A percentile compares a stretch with the other conserved stretches of the same genome.
These are phyloP conservation scores for Phyllosticta paracitricarpa DNA, from an alignment of 2,329 filamentous ascomycete species.

Conservation along the genomic window DNA sequence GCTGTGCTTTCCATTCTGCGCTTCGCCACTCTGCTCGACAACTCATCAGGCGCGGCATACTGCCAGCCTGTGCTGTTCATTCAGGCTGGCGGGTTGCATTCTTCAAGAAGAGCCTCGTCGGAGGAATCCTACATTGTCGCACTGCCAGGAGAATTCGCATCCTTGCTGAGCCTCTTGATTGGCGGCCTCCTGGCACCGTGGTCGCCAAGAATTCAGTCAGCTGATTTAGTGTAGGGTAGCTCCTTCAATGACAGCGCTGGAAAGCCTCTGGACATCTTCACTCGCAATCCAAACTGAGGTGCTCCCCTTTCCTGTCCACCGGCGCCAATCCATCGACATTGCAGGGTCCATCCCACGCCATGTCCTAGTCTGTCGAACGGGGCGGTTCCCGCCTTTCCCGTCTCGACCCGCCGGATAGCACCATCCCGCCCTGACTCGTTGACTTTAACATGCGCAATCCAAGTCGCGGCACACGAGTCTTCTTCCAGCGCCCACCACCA, in stretches of 20 bases:
- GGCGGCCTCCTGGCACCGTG: not conserved
- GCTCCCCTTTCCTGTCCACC: not conserved
- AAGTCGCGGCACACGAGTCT: not conserved
- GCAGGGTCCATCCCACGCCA: not conserved
- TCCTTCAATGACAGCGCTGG: not conserved
- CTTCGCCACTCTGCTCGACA: not conserved
- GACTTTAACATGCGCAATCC: not conserved
- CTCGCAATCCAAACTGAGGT: not conserved
- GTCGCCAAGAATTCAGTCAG: not conserved
- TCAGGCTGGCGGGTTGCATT: not conserved
- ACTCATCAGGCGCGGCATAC: not conserved
- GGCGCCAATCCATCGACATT: not conserved
- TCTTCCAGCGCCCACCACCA: not conserved
- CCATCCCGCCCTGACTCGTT: not conserved
- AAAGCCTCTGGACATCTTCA: not conserved
- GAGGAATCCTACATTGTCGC: not conserved
- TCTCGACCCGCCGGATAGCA: not conserved
- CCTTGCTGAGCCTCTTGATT: not conserved
- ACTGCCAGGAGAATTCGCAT: not conserved
- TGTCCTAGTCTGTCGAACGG: not conserved
- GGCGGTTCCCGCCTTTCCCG: not conserved
- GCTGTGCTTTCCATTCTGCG: not conserved
- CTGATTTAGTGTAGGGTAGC: not conserved
- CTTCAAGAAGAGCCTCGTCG: not conserved
- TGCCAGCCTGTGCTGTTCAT: not conserved